Conservation (phyloP, 2,329 filamentous ascomycete species). For the Nemania abortiva region DNA sequence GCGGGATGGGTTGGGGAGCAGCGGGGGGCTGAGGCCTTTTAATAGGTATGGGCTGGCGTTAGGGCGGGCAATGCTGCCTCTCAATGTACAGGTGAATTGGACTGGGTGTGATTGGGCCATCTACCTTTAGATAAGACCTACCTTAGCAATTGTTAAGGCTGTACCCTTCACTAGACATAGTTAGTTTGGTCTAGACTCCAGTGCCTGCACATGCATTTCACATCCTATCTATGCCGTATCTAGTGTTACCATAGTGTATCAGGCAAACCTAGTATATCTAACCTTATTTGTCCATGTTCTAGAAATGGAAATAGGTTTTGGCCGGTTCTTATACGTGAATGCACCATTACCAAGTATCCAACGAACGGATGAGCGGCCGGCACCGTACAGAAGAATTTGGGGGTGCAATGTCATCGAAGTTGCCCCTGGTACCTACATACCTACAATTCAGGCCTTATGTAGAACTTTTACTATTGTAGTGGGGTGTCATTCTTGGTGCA, state of each 20-base stretch:
- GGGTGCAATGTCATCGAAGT: conserved; percentile 26
- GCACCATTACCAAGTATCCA: not conserved
- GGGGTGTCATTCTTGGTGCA: conserved; percentile 1
- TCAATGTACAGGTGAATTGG: not conserved
- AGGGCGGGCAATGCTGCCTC: conserved; percentile 10
- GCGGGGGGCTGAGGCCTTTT: conserved; percentile 36
- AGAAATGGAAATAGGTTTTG: conserved; percentile 13
- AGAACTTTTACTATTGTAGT: conserved; percentile 3
- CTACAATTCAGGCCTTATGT: conserved; percentile 2
- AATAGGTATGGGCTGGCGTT: conserved; percentile 28
- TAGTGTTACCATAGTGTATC: not conserved
- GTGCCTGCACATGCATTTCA: not conserved
- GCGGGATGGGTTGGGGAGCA: conserved; percentile 11
- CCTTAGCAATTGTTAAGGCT: not conserved
- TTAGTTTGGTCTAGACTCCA: conserved; percentile 9
- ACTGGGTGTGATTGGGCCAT: not conserved
- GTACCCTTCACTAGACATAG: not conserved
- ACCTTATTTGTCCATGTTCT: conserved; percentile 21
- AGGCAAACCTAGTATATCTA: not conserved
- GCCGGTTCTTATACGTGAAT: conserved; percentile 1
- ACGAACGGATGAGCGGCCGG: not conserved
- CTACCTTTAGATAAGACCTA: not conserved
- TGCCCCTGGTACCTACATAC: conserved; percentile 10
- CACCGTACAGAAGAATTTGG: conserved; percentile 17
- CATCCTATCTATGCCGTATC: not conserved